Evolutionary conservation across 1,284 basidiomycete species (phyloP).

Genomic region (Neonothopanus nambi): DNA sequence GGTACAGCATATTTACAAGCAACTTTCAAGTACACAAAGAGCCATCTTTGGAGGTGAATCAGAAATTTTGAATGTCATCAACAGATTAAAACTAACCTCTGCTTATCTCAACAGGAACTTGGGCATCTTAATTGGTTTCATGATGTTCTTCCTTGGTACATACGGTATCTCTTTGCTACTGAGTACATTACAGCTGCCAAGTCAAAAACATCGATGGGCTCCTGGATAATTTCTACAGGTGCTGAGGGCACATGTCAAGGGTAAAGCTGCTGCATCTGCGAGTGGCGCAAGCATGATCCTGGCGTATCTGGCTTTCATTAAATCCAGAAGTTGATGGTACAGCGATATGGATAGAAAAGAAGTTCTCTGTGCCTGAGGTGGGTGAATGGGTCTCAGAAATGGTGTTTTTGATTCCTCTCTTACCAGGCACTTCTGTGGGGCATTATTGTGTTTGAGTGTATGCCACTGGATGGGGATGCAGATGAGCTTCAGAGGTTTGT

Average conservation of each 20-base stretch:
- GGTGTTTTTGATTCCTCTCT: conserved; percentile 56
- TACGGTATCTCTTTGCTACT: conserved; percentile 44
- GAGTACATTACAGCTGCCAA: conserved; percentile 39
- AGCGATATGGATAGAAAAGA: conserved; percentile 74
- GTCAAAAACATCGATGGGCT: conserved; percentile 62
- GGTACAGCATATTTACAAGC: conserved; percentile 39
- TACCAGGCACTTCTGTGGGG: conserved; percentile 26
- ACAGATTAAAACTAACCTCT: background rate
- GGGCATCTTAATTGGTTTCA: conserved; percentile 40
- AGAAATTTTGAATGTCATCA: background rate
- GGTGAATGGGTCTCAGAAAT: conserved; percentile 52
- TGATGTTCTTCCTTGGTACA: conserved; percentile 27
- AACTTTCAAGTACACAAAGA: conserved; percentile 40
- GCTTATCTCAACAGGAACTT: conserved; percentile 29
- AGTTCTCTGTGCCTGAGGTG: conserved; percentile 65
- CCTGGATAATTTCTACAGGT: conserved; percentile 61
- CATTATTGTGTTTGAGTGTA: conserved; percentile 68
- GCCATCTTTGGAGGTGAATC: conserved; percentile 38
- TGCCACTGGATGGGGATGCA: conserved; percentile 55
- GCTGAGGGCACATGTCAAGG: conserved; percentile 42
- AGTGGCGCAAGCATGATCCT: conserved; percentile 24
- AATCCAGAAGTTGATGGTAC: conserved; percentile 71
- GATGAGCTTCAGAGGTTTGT: conserved; percentile 67
- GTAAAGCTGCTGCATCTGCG: conserved; percentile 16
- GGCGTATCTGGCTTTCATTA: conserved; percentile 69